Evolutionary conservation across 345 rosid genomes (phyloP), one percentile per base, ranked within the genome.

Genomic region (Garcia nutans): DNA sequence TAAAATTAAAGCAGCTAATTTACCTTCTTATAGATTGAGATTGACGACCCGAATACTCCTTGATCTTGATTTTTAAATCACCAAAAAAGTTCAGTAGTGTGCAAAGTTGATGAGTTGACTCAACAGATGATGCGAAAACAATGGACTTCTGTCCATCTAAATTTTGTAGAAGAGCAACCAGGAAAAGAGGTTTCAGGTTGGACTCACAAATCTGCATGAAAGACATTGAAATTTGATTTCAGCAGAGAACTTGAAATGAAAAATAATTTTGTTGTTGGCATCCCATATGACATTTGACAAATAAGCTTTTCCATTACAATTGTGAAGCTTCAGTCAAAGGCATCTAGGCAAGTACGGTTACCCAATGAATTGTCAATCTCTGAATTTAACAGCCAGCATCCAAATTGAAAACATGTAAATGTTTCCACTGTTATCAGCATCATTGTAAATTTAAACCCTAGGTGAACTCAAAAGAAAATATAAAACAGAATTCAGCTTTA

Each of bases 41-140:
- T 65, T 89, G 96, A 83, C 87, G 91, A 70, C 97, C 89, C 1
- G 99, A 93, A 87, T 91, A 95, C 80, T 91, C 97, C 79, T 90
- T 90, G 80, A 92, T 88, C 82, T 89, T 95, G 69, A 93, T 77
- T 15, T 86, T 84, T 75, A 92, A 65, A 70, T 91, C 97, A 70
- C 76, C 91, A 77, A 95, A 95, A 80, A 84, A 87, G 81, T 90
- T 90, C 73, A 95, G 87, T 61, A 95, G 81, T 76, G 86, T 89
- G 85, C 93, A 93, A 16, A 95, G 86, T 67, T 92, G 92, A 76
- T 89, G 96, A 79, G 97, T 93, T 64, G 93, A 87, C 86, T 93
- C 91, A 72, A 93, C 92, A 6, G 99, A 91, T 56, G 96, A 90
- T 49, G 96, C 87, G 87, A 93, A 95, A 67, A 95, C 92, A 61